Conservation (phyloP, 768 basidiomycete genomes). For the Gelatoporia subvermispora region DNA sequence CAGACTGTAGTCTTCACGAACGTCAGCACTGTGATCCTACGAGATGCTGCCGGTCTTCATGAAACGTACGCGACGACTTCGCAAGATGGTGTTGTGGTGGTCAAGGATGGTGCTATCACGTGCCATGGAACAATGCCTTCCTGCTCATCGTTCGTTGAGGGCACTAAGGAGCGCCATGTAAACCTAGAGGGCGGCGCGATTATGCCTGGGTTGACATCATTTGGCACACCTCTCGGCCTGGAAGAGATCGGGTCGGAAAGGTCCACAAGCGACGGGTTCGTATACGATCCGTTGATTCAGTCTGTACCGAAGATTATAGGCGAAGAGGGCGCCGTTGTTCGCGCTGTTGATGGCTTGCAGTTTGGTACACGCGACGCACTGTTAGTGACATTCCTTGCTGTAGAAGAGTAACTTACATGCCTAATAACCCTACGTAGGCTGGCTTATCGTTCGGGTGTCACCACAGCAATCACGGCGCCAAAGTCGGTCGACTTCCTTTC, state of each 20-base stretch:
- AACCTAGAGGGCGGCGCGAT: conserved; percentile 68
- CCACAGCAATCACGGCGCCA: conserved; percentile 36
- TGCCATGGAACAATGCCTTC: conserved; percentile 41
- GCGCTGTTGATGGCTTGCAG: conserved; percentile 68
- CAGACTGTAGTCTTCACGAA: conserved; percentile 60
- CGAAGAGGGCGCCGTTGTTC: conserved; percentile 35
- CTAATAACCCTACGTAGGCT: conserved; percentile 37
- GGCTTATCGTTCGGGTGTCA: conserved; percentile 41
- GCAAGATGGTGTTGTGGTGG: conserved; percentile 38
- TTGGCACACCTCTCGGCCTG: conserved; percentile 61
- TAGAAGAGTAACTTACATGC: neutral
- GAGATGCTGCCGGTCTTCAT: conserved; percentile 25
- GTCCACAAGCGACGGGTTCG: conserved; percentile 50
- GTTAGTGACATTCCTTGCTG: conserved; percentile 28
- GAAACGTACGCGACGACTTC: conserved; percentile 24
- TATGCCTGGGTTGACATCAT: conserved; percentile 55
- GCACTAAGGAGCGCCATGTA: conserved; percentile 33
- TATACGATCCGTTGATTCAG: conserved; percentile 40
- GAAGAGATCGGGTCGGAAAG: conserved; percentile 62
- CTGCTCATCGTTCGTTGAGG: conserved; percentile 6
- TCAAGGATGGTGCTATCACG: conserved; percentile 45
- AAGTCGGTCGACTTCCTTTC: conserved; percentile 31
- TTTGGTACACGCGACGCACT: conserved; percentile 58
- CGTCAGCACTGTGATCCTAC: conserved; percentile 47
- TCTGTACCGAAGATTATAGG: conserved; percentile 30